Percentiles rank a stretch among this genome's conserved stretches.
phyloP scores from a whole-genome alignment of 1,284 basidiomycete genomes.

The Sporisorium sorghi region DNA sequence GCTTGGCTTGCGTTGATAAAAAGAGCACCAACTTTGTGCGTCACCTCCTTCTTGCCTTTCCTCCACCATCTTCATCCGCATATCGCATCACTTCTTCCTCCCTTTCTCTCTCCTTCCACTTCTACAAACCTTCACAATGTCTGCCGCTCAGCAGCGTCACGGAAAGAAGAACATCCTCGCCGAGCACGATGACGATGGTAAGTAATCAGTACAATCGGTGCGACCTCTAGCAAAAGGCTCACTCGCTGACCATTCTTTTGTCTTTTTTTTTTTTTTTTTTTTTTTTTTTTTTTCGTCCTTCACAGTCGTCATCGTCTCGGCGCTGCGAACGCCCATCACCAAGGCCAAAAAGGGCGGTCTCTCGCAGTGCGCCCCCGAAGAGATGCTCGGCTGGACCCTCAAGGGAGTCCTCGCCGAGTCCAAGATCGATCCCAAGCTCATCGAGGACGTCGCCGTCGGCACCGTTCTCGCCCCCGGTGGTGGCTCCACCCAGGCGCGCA shows the following conservation, averaged over 20 bases:
- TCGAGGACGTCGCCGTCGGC: conserved; percentile 82
- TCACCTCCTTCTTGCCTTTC: conserved; percentile 3
- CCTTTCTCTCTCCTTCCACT: not conserved
- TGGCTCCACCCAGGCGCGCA: conserved; percentile 88
- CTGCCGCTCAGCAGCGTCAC: conserved; percentile 44
- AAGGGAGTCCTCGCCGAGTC: conserved; percentile 69
- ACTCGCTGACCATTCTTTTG: not conserved
- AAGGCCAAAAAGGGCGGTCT: conserved; percentile 93
- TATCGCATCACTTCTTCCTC: not conserved
- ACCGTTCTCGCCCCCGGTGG: conserved; percentile 93
- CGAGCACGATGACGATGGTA: conserved; percentile 68
- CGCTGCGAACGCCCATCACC: conserved; percentile 88
- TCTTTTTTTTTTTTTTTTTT: not conserved
- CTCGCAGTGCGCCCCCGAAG: conserved; percentile 85
- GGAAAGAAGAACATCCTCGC: conserved; percentile 64
- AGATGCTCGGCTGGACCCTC: conserved; percentile 80
- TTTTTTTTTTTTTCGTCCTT: too few relatives aligned
- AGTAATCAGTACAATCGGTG: conserved; percentile 17
- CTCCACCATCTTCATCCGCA: not conserved
- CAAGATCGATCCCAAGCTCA: conserved; percentile 80
- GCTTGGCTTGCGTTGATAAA: not conserved
- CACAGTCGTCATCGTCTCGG: conserved; percentile 84
- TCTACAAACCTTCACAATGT: conserved; percentile 22
- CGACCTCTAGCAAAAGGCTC: too few relatives aligned
- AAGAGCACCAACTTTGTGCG: not conserved